These are phyloP conservation scores for Phylloporus arenicola DNA, from an alignment of 768 basidiomycete genomes.

Conservation along the genomic window DNA sequence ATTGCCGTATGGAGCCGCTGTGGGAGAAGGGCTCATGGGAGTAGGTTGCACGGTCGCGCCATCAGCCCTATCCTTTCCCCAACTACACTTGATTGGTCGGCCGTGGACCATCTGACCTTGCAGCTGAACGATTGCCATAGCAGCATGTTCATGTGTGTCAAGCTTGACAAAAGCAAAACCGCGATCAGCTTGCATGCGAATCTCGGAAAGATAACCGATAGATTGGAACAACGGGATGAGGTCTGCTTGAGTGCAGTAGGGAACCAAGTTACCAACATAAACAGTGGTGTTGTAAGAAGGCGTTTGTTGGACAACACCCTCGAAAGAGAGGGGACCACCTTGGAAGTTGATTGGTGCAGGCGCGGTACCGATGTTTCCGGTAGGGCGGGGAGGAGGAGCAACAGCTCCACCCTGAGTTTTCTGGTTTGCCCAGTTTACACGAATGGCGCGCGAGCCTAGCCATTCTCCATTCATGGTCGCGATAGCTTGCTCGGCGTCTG, in stretches of 20 bases:
- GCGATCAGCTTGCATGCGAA: conserved; percentile 98
- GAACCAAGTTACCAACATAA: conserved; percentile 97
- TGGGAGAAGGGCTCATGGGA: conserved; percentile 58
- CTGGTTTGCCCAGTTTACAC: conserved; percentile 99
- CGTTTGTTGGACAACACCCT: conserved; percentile 89
- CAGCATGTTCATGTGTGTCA: conserved; percentile 97
- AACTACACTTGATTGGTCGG: conserved; percentile 95
- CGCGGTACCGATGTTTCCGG: conserved; percentile 52
- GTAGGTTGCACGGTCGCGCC: conserved; percentile 50
- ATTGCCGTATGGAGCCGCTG: conserved; percentile 64
- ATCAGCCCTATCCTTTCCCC: conserved; percentile 94
- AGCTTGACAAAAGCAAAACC: conserved; percentile 99
- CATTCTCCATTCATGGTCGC: conserved; percentile 99
- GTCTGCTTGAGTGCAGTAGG: conserved; percentile 95
- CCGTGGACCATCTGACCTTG: conserved; percentile 98
- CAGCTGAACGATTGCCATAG: conserved; percentile 94
- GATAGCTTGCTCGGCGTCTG: conserved; percentile 98
- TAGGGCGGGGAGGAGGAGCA: conserved; percentile 35
- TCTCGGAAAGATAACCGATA: conserved; percentile 97
- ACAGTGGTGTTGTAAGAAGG: conserved; percentile 93
- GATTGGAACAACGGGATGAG: conserved; percentile 97
- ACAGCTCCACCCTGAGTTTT: conserved; percentile 73
- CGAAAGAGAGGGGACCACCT: conserved; percentile 85
- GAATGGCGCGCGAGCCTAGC: conserved; percentile 95
- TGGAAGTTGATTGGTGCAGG: conserved; percentile 90